phyloP scores from a whole-genome alignment of 192 early-diverging fungal genomes.

The Geranomyces variabilis region DNA sequence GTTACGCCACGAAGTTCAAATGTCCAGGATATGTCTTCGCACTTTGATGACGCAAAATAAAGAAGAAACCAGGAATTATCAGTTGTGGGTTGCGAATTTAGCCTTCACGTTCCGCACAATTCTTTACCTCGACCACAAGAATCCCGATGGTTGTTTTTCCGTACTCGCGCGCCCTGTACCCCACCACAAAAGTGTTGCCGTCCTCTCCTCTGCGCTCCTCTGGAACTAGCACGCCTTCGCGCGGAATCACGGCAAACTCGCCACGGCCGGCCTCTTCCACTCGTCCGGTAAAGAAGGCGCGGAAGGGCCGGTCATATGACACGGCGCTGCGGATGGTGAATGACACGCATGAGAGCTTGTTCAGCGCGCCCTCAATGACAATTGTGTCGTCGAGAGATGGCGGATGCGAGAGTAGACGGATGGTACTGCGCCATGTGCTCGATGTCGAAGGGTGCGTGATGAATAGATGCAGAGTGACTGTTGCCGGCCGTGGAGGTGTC shows the following conservation, averaged over 20 bases:
- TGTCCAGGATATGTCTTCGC: constrained; percentile 37
- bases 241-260: constrained; percentile 47
- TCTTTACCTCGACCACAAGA: constrained; percentile 51
- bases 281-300: constrained; percentile 43
- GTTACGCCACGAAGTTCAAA: constrained; percentile 38
- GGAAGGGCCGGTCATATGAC: constrained; percentile 32
- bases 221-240: constrained; percentile 45
- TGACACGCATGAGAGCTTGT: constrained; percentile 48
- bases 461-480: constrained; percentile 31
- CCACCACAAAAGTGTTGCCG: constrained; percentile 51
- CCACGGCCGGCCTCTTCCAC: constrained; percentile 8
- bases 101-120: not conserved
- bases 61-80: not conserved
- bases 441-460: constrained; percentile 40
- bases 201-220: constrained; percentile 21
- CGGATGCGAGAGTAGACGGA: constrained; percentile 40
- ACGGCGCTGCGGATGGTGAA: constrained; percentile 46
- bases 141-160: constrained; percentile 48
- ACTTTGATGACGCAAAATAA: constrained; percentile 9
- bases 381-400: constrained; percentile 56
- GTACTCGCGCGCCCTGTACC: constrained; percentile 44
- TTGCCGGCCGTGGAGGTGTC: constrained; percentile 37
- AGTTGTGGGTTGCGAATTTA: too few relatives aligned
- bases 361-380: constrained; percentile 52
- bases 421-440: constrained; percentile 42